A percentile compares a stretch with the other conserved stretches of the same genome.
Evolutionary conservation across 371 early-diverging fungal genomes (phyloP).

Genomic region (Mucor plumbeus): DNA sequence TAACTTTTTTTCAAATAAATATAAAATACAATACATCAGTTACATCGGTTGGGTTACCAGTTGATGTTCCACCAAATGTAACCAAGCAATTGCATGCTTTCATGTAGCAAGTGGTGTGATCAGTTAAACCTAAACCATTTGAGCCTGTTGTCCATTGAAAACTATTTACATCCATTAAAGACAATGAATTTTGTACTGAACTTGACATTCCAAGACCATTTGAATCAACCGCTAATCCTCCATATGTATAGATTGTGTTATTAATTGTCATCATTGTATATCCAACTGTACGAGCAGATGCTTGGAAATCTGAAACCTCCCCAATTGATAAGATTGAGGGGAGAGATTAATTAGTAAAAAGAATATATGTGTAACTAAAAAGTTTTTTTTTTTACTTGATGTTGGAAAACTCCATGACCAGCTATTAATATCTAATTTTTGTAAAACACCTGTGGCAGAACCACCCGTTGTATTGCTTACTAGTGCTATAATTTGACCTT

Average conservation of each 20-base stretch:
- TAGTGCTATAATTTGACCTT: conserved; percentile 45
- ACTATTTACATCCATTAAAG: conserved; percentile 43
- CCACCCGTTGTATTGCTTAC: conserved; percentile 47
- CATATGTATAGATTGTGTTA: conserved; percentile 52
- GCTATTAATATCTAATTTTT: conserved; percentile 48
- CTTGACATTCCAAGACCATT: conserved; percentile 35
- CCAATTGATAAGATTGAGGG: not conserved
- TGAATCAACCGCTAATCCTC: conserved; percentile 44
- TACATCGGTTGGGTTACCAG: conserved; percentile 47
- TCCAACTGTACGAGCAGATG: conserved; percentile 27
- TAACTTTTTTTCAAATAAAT: not conserved
- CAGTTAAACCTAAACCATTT: conserved; percentile 48
- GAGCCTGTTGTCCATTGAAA: conserved; percentile 45
- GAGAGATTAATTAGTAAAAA: not conserved
- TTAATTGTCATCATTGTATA: conserved; percentile 39
- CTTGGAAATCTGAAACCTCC: conserved; percentile 24
- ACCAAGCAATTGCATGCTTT: conserved; percentile 46
- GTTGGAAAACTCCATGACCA: conserved; percentile 57
- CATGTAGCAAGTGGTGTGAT: conserved; percentile 52
- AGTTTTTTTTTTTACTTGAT: conserved; percentile 35
- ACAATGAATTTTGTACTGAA: conserved; percentile 46
- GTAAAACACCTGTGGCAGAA: conserved; percentile 36
- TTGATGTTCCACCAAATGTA: conserved; percentile 55
- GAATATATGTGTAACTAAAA: not conserved
- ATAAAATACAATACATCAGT: conserved; percentile 27